A percentile compares a stretch with the other conserved stretches of the same genome.
Conservation (phyloP, 192 early-diverging fungal species). For the Mortierella alpina region DNA sequence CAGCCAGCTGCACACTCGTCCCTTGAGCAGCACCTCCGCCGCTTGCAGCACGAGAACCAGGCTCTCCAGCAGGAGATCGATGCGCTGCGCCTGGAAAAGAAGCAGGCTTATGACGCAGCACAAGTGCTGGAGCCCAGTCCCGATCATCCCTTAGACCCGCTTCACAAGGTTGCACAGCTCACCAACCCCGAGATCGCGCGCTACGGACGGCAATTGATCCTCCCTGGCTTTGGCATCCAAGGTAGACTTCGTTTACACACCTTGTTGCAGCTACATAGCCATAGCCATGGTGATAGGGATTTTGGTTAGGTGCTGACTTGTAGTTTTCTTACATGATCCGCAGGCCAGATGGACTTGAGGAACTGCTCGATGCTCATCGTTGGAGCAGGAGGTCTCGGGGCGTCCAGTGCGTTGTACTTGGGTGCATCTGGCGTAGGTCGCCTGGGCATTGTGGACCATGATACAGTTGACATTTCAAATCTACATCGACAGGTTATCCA, state of each 20-base stretch:
- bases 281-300: neutral
- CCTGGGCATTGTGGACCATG: constrained; percentile 94
- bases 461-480: constrained; percentile 90
- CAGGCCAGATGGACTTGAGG: constrained; percentile 81
- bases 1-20: too few species aligned
- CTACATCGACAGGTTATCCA: constrained; percentile 97
- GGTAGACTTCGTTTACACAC: constrained; percentile 53
- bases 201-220: constrained; percentile 88
- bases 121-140: too few species aligned
- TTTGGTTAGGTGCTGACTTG: neutral
- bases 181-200: constrained; percentile 80
- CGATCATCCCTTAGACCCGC: neutral
- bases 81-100: constrained; percentile 26
- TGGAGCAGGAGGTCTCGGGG: constrained; percentile 95
- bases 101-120: neutral
- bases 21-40: constrained; percentile 8
- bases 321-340: neutral
- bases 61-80: constrained; percentile 22
- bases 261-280: neutral
- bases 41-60: constrained; percentile 28
- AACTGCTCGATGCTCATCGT: constrained; percentile 86
- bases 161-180: constrained; percentile 53
- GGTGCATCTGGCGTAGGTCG: constrained; percentile 87
- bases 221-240: constrained; percentile 78
- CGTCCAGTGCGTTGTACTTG: constrained; percentile 89